Base-by-base conservation (phyloP, 2,329 filamentous ascomycete genomes). In the Coleophoma cylindrospora region DNA sequence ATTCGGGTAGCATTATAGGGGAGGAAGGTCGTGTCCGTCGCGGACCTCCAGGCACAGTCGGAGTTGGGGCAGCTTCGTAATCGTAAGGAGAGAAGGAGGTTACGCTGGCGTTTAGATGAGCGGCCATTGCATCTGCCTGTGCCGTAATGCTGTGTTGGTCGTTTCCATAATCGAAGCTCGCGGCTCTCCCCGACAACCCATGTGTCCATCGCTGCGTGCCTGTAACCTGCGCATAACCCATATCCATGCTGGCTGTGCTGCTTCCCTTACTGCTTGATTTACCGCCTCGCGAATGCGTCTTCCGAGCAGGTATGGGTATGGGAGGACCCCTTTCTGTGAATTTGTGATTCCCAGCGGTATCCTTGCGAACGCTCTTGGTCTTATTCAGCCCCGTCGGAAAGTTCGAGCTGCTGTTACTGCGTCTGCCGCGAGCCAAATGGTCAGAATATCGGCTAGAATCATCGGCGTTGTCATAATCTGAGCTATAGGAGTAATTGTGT, bases 1-100 rank as follows among this genome's bases (percentile, higher is more conserved):
- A 34, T 34, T 55, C 57, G 21, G 59, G 56, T 40, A 64, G 51
- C 51, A 66, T 56, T 43, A 67, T 67, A 54, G 60, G 66, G 40
- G 65, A 65, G 50, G 68, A 61, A 21, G 73, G 70, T 40, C 69
- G 70, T 43, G 68, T 60, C 57, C 78, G 72, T 54, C 90, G 82
- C 50, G 91, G 89, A 5, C 91, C 91, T 45, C 79, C 86, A 34
- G 89, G 90, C 34, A 96, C 77, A 27, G 84, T 91, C 5, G 92
- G 92, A 36, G 86, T 92, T 13, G 92, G 91, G 22, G 91, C 91
- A 47, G 90, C 87, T 64, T 94, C 87, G 69, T 86, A 83, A 60
- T 86, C 80, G 59, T 77, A 64, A 19, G 57, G 50, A 36, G 55
- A 47, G 32, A 60, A 57, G 1, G 55, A 19, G 19, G 58, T 37